Percentiles rank a stretch among this genome's conserved stretches.
phyloP scores from a whole-genome alignment of 768 basidiomycete species.

The Scleroderma citrinum region DNA sequence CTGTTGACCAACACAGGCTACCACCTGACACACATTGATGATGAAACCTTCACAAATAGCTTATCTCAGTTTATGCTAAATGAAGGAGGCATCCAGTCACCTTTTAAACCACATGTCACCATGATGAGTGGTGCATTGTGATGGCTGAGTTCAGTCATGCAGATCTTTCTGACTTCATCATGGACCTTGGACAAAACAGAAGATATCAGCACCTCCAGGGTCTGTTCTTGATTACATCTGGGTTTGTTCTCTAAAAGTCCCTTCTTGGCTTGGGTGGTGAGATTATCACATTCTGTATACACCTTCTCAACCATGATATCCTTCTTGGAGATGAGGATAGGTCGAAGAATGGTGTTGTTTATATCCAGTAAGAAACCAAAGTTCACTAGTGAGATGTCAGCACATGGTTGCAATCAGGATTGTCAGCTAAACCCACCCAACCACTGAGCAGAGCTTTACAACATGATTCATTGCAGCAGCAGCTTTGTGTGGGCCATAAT shows the following conservation, averaged over 20 bases:
- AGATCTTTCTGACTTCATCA: conserved; percentile 93
- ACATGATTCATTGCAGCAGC: conserved; percentile 93
- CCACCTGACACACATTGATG: conserved; percentile 99
- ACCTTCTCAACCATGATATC: conserved; percentile 82
- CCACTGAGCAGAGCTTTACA: conserved; percentile 94
- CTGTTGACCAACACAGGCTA: conserved; percentile 99
- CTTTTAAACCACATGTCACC: conserved; percentile 99
- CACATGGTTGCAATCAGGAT: neutral
- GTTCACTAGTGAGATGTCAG: conserved; percentile 60
- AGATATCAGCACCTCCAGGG: conserved; percentile 94
- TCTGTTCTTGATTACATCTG: conserved; percentile 96
- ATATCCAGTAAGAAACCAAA: conserved; percentile 97
- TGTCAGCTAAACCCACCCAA: conserved; percentile 54
- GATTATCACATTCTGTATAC: conserved; percentile 79
- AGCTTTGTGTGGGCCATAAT: conserved; percentile 94
- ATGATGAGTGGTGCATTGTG: conserved; percentile 97
- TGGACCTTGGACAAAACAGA: conserved; percentile 91
- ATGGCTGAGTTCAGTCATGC: conserved; percentile 95
- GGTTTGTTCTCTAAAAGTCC: conserved; percentile 94
- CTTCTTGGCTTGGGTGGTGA: conserved; percentile 85
- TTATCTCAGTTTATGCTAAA: neutral
- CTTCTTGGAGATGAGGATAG: conserved; percentile 72
- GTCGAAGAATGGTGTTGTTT: conserved; percentile 96
- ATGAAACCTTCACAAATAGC: conserved; percentile 72
- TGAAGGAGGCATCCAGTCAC: conserved; percentile 32